These are phyloP conservation scores for Proliferodiscus dingleyae DNA, from an alignment of 2,329 filamentous ascomycete genomes.

Conservation along the genomic window DNA sequence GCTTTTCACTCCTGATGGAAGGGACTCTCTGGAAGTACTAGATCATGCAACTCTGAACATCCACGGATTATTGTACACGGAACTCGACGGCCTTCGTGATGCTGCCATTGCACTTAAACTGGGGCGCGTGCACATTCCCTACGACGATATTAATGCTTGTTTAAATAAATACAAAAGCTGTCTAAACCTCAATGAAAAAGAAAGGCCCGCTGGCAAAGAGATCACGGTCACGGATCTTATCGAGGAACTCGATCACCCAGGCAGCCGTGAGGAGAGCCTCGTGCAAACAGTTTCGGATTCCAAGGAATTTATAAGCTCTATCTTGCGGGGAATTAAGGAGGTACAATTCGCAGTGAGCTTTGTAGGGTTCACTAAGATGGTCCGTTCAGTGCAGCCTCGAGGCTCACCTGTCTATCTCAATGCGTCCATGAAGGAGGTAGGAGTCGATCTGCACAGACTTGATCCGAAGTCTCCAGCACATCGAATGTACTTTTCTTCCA, in stretches of 20 bases:
- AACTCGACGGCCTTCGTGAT: constrained; percentile 82
- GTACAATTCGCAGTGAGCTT: constrained; percentile 94
- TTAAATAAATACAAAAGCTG: constrained; percentile 49
- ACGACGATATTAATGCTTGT: constrained; percentile 74
- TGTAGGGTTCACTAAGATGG: constrained; percentile 76
- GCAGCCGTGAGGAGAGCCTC: constrained; percentile 57
- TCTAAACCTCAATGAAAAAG: constrained; percentile 28
- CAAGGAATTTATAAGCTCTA: constrained; percentile 84
- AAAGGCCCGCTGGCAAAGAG: constrained; percentile 44
- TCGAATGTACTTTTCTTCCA: constrained; percentile 94
- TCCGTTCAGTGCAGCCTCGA: constrained; percentile 61
- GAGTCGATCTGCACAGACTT: constrained; percentile 84
- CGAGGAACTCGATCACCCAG: constrained; percentile 64
- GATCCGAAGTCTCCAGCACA: constrained; percentile 92
- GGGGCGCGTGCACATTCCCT: constrained; percentile 83
- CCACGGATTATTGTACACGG: constrained; percentile 82
- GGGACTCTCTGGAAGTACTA: constrained; percentile 79
- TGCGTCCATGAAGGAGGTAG: constrained; percentile 92
- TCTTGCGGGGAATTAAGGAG: constrained; percentile 89
- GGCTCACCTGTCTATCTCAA: constrained; percentile 75
- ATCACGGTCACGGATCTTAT: constrained; percentile 68
- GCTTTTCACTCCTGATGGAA: constrained; percentile 79
- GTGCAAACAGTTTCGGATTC: constrained; percentile 86
- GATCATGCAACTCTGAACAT: constrained; percentile 86
- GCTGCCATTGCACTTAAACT: constrained; percentile 87